Percentiles rank a stretch among this genome's conserved stretches.
These are phyloP conservation scores for Apiospora arundinis DNA, from an alignment of 2,329 filamentous ascomycete species.

Conservation along the genomic window DNA sequence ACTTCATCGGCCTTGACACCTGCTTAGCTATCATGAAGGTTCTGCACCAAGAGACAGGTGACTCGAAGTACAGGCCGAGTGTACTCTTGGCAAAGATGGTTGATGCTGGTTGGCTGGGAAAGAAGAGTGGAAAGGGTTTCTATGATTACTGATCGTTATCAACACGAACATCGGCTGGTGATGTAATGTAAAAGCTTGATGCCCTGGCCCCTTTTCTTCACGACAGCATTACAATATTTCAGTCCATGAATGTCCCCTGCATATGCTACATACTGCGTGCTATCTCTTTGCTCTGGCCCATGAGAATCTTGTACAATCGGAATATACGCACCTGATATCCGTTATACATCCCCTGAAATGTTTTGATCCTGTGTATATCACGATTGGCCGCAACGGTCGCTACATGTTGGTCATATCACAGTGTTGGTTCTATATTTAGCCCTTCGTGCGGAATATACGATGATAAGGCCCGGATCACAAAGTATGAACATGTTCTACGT, in stretches of 20 bases:
- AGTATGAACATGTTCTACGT: not conserved
- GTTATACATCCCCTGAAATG: not conserved
- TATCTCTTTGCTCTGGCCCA: not conserved
- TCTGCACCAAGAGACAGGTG: constrained; percentile 86
- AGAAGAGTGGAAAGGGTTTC: constrained; percentile 96
- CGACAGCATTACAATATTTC: not conserved
- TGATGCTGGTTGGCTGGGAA: constrained; percentile 95
- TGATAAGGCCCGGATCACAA: not conserved
- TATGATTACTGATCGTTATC: constrained; percentile 72
- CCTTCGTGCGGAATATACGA: not conserved
- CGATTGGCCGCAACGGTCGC: not conserved
- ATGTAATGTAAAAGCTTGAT: not conserved
- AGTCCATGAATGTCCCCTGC: not conserved
- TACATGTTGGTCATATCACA: too few relatives aligned
- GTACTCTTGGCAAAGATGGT: constrained; percentile 94
- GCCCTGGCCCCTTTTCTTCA: not conserved
- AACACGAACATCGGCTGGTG: not conserved
- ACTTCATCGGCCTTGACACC: constrained; percentile 97
- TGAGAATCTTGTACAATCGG: not conserved
- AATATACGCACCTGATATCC: not conserved
- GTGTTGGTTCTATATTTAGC: not conserved
- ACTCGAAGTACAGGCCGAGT: constrained; percentile 93
- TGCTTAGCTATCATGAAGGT: constrained; percentile 98
- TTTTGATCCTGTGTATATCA: not conserved
- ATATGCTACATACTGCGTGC: not conserved